Evolutionary conservation across 1,284 basidiomycete genomes (phyloP), one percentile per base, ranked within the genome.

Genomic region (Irpex rosettiformis): DNA sequence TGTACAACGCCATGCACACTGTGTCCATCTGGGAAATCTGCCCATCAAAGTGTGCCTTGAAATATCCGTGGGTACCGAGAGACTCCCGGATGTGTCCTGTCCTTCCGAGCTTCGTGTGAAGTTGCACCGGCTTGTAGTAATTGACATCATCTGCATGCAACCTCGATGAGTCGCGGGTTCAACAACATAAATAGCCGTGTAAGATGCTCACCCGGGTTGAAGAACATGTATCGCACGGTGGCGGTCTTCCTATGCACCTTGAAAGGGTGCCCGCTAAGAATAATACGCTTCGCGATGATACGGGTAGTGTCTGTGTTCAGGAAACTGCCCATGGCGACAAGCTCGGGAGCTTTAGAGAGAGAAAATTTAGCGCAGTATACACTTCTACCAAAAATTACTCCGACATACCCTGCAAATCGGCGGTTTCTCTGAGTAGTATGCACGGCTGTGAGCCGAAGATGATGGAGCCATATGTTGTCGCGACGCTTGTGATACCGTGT

Each of bases 201-300:
- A 37, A 37, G 33, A 37, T 37, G 33, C 79, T 55, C 64, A 90
- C 88, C 87, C 16, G 88, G 65, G 72, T 96, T 91, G 82, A 99
- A 98, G 78, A 99, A 98, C 94, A 99, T 95, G 79, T 98, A 99
- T 52, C 96, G 88, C 66, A 99, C 89, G 4, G 96, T 99, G 0
- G 95, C 96, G 1, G 93, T 96, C 79, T 95, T 96, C 72, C 96
- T 96, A 80, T 99, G 96, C 3, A 98, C 89, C 71, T 96, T 97
- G 86, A 94, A 94, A 0, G 96, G 96, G 73, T 98, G 95, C 0
- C 96, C 96, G 0, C 95, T 95, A 27, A 99, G 81, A 60, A 98
- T 81, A 71, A 97, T 86, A 21, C 96, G 87, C 74, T 99, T 99
- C 52, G 94, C 89, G 61, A 96, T 84, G 72, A 98, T 84, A 5